These are phyloP conservation scores for Dryas alaskensis DNA, from an alignment of 306 rosid genomes.

Conservation along the genomic window DNA sequence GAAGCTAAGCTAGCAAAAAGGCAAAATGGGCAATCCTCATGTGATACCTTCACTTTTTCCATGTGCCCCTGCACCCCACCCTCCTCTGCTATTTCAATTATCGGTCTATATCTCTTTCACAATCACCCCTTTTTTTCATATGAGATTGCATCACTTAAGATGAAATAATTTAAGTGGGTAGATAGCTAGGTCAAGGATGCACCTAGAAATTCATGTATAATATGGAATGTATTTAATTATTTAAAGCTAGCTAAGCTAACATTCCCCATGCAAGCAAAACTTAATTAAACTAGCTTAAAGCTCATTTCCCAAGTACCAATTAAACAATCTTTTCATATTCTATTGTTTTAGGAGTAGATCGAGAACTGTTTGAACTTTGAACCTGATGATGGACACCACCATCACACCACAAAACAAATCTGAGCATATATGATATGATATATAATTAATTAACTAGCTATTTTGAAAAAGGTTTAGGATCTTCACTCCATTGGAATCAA, in stretches of 20 bases:
- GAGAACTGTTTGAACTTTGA: background rate
- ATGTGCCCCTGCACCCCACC: slow-evolving; percentile 50
- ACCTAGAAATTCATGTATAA: background rate
- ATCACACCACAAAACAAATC: background rate
- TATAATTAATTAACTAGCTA: background rate
- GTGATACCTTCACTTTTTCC: slow-evolving; percentile 59
- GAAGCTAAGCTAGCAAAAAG: slow-evolving; percentile 25
- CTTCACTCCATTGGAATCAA: background rate
- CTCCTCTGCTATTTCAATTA: slow-evolving; percentile 26
- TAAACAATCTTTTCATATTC: background rate
- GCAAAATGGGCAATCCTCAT: slow-evolving; percentile 33
- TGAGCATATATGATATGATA: background rate
- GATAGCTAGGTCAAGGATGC: background rate
- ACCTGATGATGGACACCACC: background rate
- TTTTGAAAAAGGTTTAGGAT: background rate
- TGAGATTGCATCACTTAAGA: background rate
- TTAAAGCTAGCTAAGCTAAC: slow-evolving; percentile 1
- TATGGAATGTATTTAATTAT: background rate
- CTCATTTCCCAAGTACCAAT: slow-evolving; percentile 2
- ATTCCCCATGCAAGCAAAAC: slow-evolving; percentile 20
- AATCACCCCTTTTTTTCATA: slow-evolving; percentile 15
- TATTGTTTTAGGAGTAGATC: background rate
- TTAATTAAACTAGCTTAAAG: background rate
- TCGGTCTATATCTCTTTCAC: slow-evolving; percentile 23
- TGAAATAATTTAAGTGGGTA: background rate